These are phyloP conservation scores for Chrysophaeum taylorii DNA, from an alignment of 352 stramenopile genomes.

Conservation along the genomic window DNA sequence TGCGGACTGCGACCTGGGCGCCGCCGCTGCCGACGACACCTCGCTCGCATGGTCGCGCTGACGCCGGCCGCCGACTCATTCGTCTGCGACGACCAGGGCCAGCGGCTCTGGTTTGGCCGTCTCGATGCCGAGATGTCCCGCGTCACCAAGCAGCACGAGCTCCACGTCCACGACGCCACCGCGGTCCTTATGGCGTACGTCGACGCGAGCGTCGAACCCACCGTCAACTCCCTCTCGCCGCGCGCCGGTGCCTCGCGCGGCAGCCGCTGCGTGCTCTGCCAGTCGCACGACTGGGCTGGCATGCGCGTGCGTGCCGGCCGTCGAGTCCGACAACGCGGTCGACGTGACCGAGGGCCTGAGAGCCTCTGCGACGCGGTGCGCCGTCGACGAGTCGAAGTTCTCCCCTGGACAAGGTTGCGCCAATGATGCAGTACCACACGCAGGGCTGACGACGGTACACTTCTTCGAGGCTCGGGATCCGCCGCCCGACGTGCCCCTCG, in stretches of 20 bases:
- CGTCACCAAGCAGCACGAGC: conserved; percentile 40
- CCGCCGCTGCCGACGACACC: no score
- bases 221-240: not conserved
- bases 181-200: conserved; percentile 16
- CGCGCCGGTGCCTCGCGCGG: conserved; percentile 31
- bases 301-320: conserved; percentile 37
- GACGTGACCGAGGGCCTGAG: conserved; percentile 17
- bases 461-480: conserved; percentile 32
- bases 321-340: conserved; percentile 16
- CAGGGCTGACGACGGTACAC: conserved; percentile 28
- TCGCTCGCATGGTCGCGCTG: no score
- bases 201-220: not conserved
- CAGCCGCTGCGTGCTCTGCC: conserved; percentile 37
- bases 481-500: conserved; percentile 33
- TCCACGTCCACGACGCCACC: conserved; percentile 33
- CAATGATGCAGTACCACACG: conserved; percentile 31
- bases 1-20: no score
- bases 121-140: conserved; percentile 37
- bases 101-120: conserved; percentile 30
- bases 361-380: conserved; percentile 21
- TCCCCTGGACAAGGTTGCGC: conserved; percentile 23
- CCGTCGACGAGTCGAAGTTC: conserved; percentile 33
- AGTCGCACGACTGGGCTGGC: conserved; percentile 35
- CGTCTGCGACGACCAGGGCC: no score
- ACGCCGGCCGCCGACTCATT: no score